Conservation (phyloP, 441 rosid genomes). For the Erodium moschatum region DNA sequence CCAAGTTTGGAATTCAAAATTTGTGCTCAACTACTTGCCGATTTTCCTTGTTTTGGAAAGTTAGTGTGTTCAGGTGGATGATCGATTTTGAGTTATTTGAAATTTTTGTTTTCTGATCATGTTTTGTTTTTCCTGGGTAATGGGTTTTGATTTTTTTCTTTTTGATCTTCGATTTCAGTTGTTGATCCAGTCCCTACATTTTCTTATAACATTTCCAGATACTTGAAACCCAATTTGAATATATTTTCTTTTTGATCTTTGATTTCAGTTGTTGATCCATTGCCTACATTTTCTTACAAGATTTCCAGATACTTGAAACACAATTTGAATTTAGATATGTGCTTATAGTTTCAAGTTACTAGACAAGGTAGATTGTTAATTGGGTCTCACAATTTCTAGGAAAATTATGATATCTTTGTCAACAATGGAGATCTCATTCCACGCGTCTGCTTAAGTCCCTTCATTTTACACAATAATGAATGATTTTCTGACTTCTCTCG, state of each 20-base stretch:
- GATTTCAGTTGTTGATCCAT: not conserved
- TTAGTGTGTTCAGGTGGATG: not conserved
- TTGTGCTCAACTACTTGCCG: not conserved
- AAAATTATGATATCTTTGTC: not conserved
- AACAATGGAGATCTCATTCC: not conserved
- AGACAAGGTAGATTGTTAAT: not conserved
- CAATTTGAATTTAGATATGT: not conserved
- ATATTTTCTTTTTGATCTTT: not conserved
- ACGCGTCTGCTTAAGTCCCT: no score
- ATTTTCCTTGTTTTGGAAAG: not conserved
- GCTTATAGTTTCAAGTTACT: not conserved
- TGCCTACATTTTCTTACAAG: not conserved
- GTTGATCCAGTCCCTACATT: not conserved
- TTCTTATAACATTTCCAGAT: not conserved
- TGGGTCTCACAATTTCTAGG: not conserved
- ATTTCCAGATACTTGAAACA: not conserved
- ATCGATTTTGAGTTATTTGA: not conserved
- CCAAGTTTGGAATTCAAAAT: not conserved
- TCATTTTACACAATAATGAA: not conserved
- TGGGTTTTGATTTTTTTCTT: not conserved
- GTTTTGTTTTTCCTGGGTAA: not conserved
- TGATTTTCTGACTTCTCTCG: not conserved
- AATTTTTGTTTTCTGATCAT: not conserved
- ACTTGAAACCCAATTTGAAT: not conserved
- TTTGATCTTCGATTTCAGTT: not conserved